Evolutionary conservation across 2,329 filamentous ascomycete species (phyloP), one percentile per base, ranked within the genome.

Genomic region (Aurifilum marmelostoma): DNA sequence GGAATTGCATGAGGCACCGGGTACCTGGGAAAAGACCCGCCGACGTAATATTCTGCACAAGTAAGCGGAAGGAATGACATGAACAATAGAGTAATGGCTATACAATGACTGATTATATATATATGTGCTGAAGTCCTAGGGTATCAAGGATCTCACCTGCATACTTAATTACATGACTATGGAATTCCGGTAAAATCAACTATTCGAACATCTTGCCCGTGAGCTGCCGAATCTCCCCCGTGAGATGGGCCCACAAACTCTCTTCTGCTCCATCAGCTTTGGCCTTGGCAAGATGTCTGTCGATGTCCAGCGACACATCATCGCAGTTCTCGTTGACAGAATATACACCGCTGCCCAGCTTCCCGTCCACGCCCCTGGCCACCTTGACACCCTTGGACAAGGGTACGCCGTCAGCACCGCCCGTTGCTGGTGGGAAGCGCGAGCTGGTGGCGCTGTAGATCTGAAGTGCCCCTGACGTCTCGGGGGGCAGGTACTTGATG

Each of bases 291-390:
- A 82, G 69, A 2, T 76, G 66, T 52, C 75, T 72, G 54, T 76
- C 73, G 16, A 75, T 73, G 50, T 75, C 75, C 21, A 73, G 67
- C 3, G 71, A 69, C 7, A 71, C 74, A 59, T 71, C 74, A 43
- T 81, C 79, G 52, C 78, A 78, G 9, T 78, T 71, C 12, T 74
- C 72, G 37, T 73, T 73, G 5, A 82, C 73, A 37, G 78, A 78
- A 73, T 82, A 83, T 16, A 80, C 77, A 7, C 82, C 80, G 66
- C 79, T 79, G 1, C 78, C 78, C 0, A 43, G 59, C 50, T 73
- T 70, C 7, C 78, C 78, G 50, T 81, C 76, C 3, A 74, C 74
- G 6, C 77, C 75, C 27, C 73, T 67, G 0, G 78, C 77, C 3
- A 76, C 69, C 3, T 58, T 67, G 1, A 78, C 72, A 6, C 75